phyloP scores from a whole-genome alignment of 2,329 filamentous ascomycete species.

The Zelopaecilomyces penicillatus region DNA sequence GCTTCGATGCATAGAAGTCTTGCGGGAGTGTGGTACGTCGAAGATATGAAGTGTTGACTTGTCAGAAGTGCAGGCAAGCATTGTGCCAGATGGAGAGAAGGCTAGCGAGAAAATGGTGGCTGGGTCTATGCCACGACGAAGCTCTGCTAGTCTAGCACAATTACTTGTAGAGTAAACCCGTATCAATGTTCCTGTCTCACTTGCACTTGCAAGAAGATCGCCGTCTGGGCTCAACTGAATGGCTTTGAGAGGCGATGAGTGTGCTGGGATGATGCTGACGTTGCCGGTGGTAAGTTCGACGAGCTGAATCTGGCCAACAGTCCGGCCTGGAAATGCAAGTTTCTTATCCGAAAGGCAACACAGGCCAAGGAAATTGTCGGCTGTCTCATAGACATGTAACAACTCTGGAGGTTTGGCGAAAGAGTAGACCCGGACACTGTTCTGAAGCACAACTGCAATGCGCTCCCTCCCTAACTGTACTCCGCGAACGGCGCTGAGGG shows the following conservation, averaged over 20 bases:
- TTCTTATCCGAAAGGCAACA: conserved; percentile 67
- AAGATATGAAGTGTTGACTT: conserved; percentile 95
- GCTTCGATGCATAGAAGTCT: conserved; percentile 24
- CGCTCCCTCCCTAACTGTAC: conserved; percentile 68
- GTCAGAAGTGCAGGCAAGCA: conserved; percentile 89
- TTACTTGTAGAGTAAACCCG: conserved; percentile 76
- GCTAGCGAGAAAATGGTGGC: conserved; percentile 81
- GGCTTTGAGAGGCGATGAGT: conserved; percentile 69
- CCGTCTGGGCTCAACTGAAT: conserved; percentile 74
- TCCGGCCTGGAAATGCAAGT: conserved; percentile 81
- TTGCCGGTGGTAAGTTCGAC: conserved; percentile 70
- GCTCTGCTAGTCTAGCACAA: conserved; percentile 72
- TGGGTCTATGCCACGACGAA: conserved; percentile 81
- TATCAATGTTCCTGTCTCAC: conserved; percentile 82
- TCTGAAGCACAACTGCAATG: conserved; percentile 73
- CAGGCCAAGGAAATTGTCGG: conserved; percentile 73
- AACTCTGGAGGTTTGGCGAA: conserved; percentile 66
- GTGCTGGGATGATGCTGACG: conserved; percentile 89
- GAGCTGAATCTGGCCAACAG: conserved; percentile 79
- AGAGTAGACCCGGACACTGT: conserved; percentile 72
- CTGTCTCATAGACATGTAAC: conserved; percentile 71
- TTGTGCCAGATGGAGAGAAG: conserved; percentile 72
- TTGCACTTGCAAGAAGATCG: conserved; percentile 77
- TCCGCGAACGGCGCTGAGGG: conserved; percentile 71
- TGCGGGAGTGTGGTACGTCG: conserved; percentile 59